These are phyloP conservation scores for Fusarium ramigenum DNA, from an alignment of 2,329 filamentous ascomycete genomes.

Conservation along the genomic window DNA sequence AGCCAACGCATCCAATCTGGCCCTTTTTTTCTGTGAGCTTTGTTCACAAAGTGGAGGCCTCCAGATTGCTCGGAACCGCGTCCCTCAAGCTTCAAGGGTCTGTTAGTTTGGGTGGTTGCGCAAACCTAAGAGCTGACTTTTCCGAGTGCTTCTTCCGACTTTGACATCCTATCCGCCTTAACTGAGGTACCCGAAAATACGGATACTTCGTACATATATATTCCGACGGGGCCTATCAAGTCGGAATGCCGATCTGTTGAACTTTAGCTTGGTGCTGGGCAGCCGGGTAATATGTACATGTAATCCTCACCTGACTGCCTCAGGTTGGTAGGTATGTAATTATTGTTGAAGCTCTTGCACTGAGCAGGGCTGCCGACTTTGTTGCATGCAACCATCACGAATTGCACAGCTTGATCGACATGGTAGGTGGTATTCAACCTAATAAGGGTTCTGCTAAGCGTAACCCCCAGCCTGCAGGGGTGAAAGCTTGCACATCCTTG, in stretches of 20 bases:
- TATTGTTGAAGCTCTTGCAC: background rate
- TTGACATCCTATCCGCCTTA: background rate
- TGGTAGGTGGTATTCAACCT: background rate
- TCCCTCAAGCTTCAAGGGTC: background rate
- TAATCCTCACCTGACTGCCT: background rate
- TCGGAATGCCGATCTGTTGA: background rate
- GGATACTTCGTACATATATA: background rate
- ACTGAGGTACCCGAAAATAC: background rate
- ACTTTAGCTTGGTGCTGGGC: background rate
- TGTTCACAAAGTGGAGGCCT: conserved; percentile 21
- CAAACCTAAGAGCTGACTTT: background rate
- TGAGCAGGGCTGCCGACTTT: background rate
- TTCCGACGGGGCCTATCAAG: background rate
- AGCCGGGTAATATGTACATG: background rate
- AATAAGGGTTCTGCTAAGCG: background rate
- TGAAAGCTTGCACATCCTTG: background rate
- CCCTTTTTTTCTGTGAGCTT: background rate
- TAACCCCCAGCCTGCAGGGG: background rate
- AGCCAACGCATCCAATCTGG: background rate
- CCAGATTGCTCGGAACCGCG: conserved; percentile 11
- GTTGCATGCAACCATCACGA: background rate
- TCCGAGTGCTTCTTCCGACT: conserved; percentile 5
- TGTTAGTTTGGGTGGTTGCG: background rate
- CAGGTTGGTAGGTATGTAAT: background rate
- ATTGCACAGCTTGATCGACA: background rate